These are phyloP conservation scores for Blastobotrys malaysiensis DNA, from an alignment of 1,139 yeast species.

Conservation along the genomic window DNA sequence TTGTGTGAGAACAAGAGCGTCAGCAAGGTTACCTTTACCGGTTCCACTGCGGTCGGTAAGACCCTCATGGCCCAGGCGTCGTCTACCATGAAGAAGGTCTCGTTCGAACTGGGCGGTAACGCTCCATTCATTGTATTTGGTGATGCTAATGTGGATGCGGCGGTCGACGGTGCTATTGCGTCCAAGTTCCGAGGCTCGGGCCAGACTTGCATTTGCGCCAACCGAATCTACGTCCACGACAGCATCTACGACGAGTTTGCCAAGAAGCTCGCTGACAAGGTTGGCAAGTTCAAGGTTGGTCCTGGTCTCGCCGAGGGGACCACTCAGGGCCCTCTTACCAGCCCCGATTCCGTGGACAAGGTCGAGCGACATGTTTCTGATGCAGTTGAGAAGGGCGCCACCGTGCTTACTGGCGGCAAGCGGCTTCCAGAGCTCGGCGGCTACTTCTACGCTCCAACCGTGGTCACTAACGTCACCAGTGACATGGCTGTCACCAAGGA, in stretches of 20 bases:
- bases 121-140: slow-evolving; percentile 87
- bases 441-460: slow-evolving; percentile 71
- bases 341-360: slow-evolving; percentile 57
- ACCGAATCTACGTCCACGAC: slow-evolving; percentile 63
- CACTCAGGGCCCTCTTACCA: slow-evolving; percentile 83
- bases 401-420: slow-evolving; percentile 59
- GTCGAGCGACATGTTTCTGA: slow-evolving; percentile 69
- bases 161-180: slow-evolving; percentile 65
- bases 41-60: slow-evolving; percentile 82
- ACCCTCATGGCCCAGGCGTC: slow-evolving; percentile 73
- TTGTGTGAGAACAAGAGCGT: slow-evolving; percentile 64
- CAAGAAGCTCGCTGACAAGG: slow-evolving; percentile 45
- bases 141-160: slow-evolving; percentile 73
- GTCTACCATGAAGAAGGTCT: slow-evolving; percentile 71
- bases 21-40: slow-evolving; percentile 82
- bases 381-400: slow-evolving; percentile 70
- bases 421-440: slow-evolving; percentile 62
- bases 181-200: slow-evolving; percentile 72
- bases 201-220: slow-evolving; percentile 81
- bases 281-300: slow-evolving; percentile 56
- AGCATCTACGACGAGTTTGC: slow-evolving; percentile 57
- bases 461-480: slow-evolving; percentile 58
- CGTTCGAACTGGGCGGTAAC: slow-evolving; percentile 90
- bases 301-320: slow-evolving; percentile 60
- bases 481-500: slow-evolving; percentile 60